phyloP scores from a whole-genome alignment of 2,329 filamentous ascomycete species.

The Apiospora aurea region DNA sequence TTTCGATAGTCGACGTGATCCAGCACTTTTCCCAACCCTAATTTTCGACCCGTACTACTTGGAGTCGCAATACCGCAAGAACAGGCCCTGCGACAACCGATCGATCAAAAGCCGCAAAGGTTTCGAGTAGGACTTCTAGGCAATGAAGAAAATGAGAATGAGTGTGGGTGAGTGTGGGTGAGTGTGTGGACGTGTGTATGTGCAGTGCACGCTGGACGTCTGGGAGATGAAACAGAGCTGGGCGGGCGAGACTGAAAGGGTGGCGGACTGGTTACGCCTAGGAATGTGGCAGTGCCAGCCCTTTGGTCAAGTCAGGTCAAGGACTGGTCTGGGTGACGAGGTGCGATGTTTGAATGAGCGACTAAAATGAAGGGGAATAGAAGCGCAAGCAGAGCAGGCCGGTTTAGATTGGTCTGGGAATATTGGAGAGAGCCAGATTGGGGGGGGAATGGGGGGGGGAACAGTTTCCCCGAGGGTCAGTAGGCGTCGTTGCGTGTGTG shows the following conservation, averaged over 20 bases:
- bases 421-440: background rate
- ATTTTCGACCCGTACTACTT: background rate
- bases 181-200: slow-evolving; percentile 16
- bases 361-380: slow-evolving; percentile 20
- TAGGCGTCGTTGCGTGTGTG: background rate
- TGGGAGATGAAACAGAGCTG: slow-evolving; percentile 19
- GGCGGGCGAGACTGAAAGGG: slow-evolving; percentile 9
- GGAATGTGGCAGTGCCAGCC: slow-evolving; percentile 22
- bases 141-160: slow-evolving; percentile 11
- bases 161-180: slow-evolving; percentile 10
- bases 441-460: background rate
- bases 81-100: background rate
- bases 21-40: slow-evolving; percentile 15
- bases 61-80: slow-evolving; percentile 6
- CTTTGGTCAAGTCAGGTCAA: slow-evolving; percentile 1
- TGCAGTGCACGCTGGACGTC: background rate
- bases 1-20: slow-evolving; percentile 13
- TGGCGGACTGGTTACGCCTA: slow-evolving; percentile 23
- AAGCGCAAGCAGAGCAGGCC: background rate
- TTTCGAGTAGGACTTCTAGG: background rate
- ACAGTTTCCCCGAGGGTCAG: background rate
- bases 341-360: background rate
- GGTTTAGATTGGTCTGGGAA: slow-evolving; percentile 14
- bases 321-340: no score
- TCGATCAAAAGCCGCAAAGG: background rate